Percentiles rank a stretch among this genome's conserved stretches.
phyloP scores from a whole-genome alignment of 441 rosid species.

The Corymbia calophylla region DNA sequence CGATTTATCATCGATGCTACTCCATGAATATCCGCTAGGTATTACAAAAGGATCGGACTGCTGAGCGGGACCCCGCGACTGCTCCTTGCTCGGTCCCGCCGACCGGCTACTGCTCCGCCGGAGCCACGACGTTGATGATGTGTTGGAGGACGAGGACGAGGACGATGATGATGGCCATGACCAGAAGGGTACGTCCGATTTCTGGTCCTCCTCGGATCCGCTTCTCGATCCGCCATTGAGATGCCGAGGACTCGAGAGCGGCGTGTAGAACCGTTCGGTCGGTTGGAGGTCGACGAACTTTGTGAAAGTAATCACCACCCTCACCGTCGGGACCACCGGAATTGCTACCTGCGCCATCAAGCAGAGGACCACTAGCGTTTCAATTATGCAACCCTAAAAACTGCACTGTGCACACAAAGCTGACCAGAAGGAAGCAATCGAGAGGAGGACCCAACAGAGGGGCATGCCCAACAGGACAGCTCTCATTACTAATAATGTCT shows the following conservation, averaged over 20 bases:
- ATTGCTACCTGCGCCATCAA: slow-evolving; percentile 56
- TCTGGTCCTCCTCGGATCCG: slow-evolving; percentile 31
- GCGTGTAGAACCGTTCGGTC: slow-evolving; percentile 68
- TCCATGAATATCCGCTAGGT: slow-evolving; percentile 69
- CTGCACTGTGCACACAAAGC: background rate
- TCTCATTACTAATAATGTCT: background rate
- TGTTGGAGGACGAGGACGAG: slow-evolving; percentile 2
- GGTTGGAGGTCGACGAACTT: slow-evolving; percentile 69
- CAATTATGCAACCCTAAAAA: slow-evolving; percentile 1
- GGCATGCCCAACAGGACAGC: background rate
- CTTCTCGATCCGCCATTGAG: slow-evolving; percentile 22
- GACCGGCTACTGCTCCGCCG: slow-evolving; percentile 36
- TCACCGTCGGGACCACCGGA: slow-evolving; percentile 91
- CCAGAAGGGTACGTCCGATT: slow-evolving; percentile 25
- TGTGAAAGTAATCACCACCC: slow-evolving; percentile 81
- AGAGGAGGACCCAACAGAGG: background rate
- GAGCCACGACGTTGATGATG: slow-evolving; percentile 31
- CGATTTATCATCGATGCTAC: slow-evolving; percentile 38
- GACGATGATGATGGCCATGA: slow-evolving; percentile 17
- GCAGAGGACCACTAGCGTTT: background rate
- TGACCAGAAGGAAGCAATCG: background rate
- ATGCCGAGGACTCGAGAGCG: slow-evolving; percentile 65
- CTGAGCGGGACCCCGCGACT: slow-evolving; percentile 7
- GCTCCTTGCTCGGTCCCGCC: slow-evolving; percentile 26
- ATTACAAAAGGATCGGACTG: slow-evolving; percentile 61